Base-by-base conservation (phyloP, 1,284 basidiomycete species). In the Ustilago trichophora region DNA sequence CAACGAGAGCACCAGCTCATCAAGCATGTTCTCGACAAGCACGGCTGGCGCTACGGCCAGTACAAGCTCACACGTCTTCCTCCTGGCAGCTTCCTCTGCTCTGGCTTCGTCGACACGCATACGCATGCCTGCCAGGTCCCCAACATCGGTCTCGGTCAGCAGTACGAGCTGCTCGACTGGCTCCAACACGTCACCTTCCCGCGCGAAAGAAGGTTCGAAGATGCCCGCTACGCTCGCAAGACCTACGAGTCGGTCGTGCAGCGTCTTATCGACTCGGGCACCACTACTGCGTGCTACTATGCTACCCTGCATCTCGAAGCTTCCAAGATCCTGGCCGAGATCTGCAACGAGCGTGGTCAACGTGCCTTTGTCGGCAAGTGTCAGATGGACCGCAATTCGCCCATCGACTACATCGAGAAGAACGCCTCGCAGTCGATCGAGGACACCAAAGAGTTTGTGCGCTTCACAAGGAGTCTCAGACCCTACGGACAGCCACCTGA, bases 211-310 rank as follows among this genome's bases (percentile, higher is more conserved):
- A 87, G 86, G 59, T 97, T 92, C 79, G 73, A 83, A n/a, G 88
- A 95, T 76, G 60, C 85, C 2, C 80, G 84, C 1, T 93, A 92
- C 81, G 93, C 94, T 2, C 80, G 84, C 41, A 85, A 83, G 43
- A 85, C 88, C 1, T 98, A 97, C 79, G 81, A 84, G 18, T 85
- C 86, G 12, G 90, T 93, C 24, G 90, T 97, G 19, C 85, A 87
- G 53, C 85, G 91, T 15, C 86, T 89, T 19, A 86, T 98, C 36
- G 86, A 90, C 66, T 52, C 46, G 16, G 64, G 41, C 16, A 96
- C 93, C 0, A 95, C 93, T 0, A 96, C 93, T 0, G 91, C 90
- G 70, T 95, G 92, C 81, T 96, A 96, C 82, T 97, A 92, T 80
- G 91, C 88, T 11, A 90, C 89, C 0, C 82, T 95, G 6, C 92